Evolutionary conservation across 495 filamentous ascomycete species (phyloP).

Genomic region (Penicillium soppii): DNA sequence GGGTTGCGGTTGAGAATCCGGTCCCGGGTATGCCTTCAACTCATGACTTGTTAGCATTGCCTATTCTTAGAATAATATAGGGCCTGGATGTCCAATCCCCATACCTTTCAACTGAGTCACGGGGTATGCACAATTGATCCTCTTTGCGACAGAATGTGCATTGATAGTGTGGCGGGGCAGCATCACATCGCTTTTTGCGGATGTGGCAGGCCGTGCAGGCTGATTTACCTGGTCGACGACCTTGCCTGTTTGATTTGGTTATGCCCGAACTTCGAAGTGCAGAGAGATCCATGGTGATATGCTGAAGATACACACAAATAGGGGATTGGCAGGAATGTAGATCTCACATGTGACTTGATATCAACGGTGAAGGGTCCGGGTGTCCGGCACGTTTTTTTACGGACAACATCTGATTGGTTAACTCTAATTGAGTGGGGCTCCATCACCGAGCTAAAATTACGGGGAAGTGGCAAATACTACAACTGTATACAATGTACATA

Average conservation of each 20-base stretch:
- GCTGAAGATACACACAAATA: not conserved
- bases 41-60: too few species aligned
- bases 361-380: too few species aligned
- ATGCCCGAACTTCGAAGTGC: not conserved
- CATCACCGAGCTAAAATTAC: too few species aligned
- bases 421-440: too few species aligned
- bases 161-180: slow-evolving; percentile 2
- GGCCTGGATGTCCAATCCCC: not conserved
- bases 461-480: too few species aligned
- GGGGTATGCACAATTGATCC: slow-evolving; percentile 8
- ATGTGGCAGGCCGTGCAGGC: slow-evolving; percentile 11
- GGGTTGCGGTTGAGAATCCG: not conserved
- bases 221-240: slow-evolving; percentile 5
- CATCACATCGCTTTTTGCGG: slow-evolving; percentile 19
- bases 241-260: slow-evolving; percentile 2
- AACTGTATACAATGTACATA: too few species aligned
- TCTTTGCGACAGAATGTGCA: slow-evolving; percentile 17
- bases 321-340: not conserved
- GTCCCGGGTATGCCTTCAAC: not conserved
- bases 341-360: not conserved
- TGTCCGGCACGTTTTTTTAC: too few species aligned
- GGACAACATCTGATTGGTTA: too few species aligned
- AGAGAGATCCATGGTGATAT: not conserved
- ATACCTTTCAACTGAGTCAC: slow-evolving; percentile 14
- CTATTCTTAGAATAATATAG: not conserved